Evolutionary conservation across 768 basidiomycete species (phyloP).

Genomic region (Boletus reticuloceps): DNA sequence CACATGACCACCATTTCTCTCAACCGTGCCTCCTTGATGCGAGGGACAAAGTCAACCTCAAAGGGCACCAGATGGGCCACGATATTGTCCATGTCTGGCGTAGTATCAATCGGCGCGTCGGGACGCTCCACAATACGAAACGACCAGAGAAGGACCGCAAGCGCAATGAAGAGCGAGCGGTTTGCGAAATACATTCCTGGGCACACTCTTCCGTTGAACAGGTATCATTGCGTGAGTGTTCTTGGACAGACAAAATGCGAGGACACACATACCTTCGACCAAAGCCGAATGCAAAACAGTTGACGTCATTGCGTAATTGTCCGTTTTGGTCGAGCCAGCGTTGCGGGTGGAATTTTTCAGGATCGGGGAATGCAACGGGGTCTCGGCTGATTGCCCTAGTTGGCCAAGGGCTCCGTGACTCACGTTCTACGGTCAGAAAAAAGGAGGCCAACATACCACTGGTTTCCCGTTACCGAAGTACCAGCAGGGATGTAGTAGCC

Average conservation of each 20-base stretch:
- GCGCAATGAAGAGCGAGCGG: conserved; percentile 55
- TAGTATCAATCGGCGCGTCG: conserved; percentile 49
- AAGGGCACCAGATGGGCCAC: conserved; percentile 59
- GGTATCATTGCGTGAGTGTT: too few species aligned
- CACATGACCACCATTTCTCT: conserved; percentile 11
- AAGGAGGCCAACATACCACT: conserved; percentile 11
- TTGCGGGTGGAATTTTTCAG: conserved; percentile 55
- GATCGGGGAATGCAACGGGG: conserved; percentile 52
- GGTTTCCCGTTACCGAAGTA: conserved; percentile 16
- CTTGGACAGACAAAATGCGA: not conserved
- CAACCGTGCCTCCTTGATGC: conserved; percentile 23
- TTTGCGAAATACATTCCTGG: conserved; percentile 57
- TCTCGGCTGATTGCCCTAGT: conserved; percentile 53
- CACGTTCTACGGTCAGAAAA: too few species aligned
- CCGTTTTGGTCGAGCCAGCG: conserved; percentile 50
- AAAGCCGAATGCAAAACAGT: conserved; percentile 52
- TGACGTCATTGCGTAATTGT: conserved; percentile 44
- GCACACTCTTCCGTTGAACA: conserved; percentile 42
- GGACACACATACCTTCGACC: conserved; percentile 35
- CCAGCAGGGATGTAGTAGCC: conserved; percentile 25
- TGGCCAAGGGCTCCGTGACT: not conserved
- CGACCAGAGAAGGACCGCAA: conserved; percentile 59
- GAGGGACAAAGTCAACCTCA: conserved; percentile 50
- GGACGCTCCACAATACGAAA: conserved; percentile 52
- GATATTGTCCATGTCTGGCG: conserved; percentile 50